Evolutionary conservation across 1,284 basidiomycete genomes (phyloP), one percentile per base, ranked within the genome.

Genomic region (Wolfiporia cocos): DNA sequence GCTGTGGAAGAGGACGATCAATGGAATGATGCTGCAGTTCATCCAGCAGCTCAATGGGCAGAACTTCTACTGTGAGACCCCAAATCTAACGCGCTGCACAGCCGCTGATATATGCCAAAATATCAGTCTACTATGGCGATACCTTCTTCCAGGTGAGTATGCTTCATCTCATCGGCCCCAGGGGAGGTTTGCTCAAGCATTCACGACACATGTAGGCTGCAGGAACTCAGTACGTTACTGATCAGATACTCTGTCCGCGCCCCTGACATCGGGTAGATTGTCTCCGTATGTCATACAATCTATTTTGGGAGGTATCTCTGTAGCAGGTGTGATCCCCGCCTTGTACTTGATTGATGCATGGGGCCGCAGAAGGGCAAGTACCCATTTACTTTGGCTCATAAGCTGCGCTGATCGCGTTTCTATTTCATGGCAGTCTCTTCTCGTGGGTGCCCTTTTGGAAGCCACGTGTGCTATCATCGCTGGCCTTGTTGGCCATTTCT

Each of bases 1-100:
- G 52, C 63, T 88, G 20, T 86, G 81, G 76, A 81, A 78, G 59
- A 71, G 85, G 37, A 87, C 82, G 12, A 58, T 70, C 23, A 88
- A 86, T 48, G 81, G 82, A 22, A 87, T 87, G 78, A 85, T 88
- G 80, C 62, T 90, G 29, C 84, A 87, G 57, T 86, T 88, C 55
- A 78, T 89, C 39, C 86, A 89, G 52, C 86, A 90, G 52, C 64
- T 90, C 24, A 86, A 85, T 47, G 81, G 81, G 32, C 81, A 84
- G 57, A 83, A 82, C 57, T 83, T 85, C 61, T 83, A 82, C 58
- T 85, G 81, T 81, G 48, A 49, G 74, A 57, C 2, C 15, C 19
- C 4, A 33, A 26, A 17, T 1, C 7, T 18, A 7, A n/a, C 12
- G 5, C 22, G 14, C 18, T 10, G 7, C 9, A 15, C 5, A 6